phyloP scores from a whole-genome alignment of 2,329 filamentous ascomycete genomes.

The Aspergillus puulaauensis region DNA sequence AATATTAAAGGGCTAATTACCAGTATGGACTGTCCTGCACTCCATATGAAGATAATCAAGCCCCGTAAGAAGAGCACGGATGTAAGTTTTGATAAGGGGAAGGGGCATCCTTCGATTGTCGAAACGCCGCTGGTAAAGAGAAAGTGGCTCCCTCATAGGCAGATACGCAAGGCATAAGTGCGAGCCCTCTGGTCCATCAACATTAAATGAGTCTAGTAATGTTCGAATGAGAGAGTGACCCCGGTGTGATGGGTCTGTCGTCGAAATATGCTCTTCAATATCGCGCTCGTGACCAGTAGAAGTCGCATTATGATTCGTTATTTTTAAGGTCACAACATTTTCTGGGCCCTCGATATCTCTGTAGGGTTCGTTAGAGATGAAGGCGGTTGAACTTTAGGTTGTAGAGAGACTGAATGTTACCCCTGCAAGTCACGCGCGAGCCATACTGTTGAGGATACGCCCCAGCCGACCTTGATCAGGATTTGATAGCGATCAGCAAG shows the following conservation, averaged over 20 bases:
- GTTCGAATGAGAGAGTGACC: conserved; percentile 36
- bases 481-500: conserved; percentile 39
- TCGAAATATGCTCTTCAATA: conserved; percentile 34
- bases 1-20: no score
- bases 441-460: conserved; percentile 38
- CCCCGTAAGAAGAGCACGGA: no score
- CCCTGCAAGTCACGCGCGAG: conserved; percentile 29
- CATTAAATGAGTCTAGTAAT: conserved; percentile 35
- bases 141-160: no score
- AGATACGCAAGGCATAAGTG: conserved; percentile 39
- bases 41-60: no score
- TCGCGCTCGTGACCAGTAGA: conserved; percentile 29
- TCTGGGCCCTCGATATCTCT: conserved; percentile 28
- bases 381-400: conserved; percentile 8
- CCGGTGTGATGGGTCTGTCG: conserved; percentile 31
- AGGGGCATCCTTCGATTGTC: no score
- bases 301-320: conserved; percentile 26
- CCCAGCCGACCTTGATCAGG: conserved; percentile 44
- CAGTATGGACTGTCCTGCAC: no score
- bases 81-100: no score
- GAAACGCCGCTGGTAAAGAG: no score
- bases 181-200: conserved; percentile 29
- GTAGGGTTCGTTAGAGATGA: conserved; percentile 23
- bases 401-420: conserved; percentile 21
- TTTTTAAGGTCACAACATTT: conserved; percentile 28